Evolutionary conservation across 2,329 filamentous ascomycete genomes (phyloP).

Genomic region (Magnaporthiopsis incrustans): DNA sequence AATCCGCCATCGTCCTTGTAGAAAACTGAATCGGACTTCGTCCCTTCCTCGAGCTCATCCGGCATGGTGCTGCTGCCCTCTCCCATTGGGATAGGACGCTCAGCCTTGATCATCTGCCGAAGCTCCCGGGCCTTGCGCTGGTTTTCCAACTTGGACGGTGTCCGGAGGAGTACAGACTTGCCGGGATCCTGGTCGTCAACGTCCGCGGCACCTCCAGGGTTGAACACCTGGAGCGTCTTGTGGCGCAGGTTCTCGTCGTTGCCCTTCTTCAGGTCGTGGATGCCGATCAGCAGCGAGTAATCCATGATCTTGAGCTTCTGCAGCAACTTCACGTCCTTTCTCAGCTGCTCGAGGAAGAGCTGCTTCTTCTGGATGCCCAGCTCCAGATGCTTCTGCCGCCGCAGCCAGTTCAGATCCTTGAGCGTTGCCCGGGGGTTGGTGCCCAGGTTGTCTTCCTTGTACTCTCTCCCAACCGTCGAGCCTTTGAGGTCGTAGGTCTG

Average conservation of each 20-base stretch:
- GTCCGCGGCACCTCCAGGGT: slow-evolving; percentile 61
- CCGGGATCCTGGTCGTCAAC: slow-evolving; percentile 46
- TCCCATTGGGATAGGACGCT: slow-evolving; percentile 89
- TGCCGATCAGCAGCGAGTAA: slow-evolving; percentile 89
- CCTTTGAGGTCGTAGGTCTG: slow-evolving; percentile 96
- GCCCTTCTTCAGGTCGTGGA: slow-evolving; percentile 81
- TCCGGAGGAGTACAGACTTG: slow-evolving; percentile 66
- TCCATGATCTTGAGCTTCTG: slow-evolving; percentile 96
- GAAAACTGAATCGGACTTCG: slow-evolving; percentile 66
- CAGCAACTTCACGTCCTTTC: slow-evolving; percentile 76
- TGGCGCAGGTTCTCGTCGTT: slow-evolving; percentile 89
- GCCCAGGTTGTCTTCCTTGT: slow-evolving; percentile 77
- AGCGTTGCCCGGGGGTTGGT: slow-evolving; percentile 87
- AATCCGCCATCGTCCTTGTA: slow-evolving; percentile 93
- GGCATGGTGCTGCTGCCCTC: slow-evolving; percentile 80
- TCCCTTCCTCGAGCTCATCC: slow-evolving; percentile 72
- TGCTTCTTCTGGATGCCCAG: slow-evolving; percentile 83
- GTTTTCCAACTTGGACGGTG: slow-evolving; percentile 88
- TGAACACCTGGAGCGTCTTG: slow-evolving; percentile 90
- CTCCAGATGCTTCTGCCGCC: slow-evolving; percentile 76
- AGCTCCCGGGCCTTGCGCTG: slow-evolving; percentile 85
- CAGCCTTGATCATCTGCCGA: slow-evolving; percentile 83
- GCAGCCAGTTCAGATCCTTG: slow-evolving; percentile 95
- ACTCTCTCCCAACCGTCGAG: slow-evolving; percentile 88
- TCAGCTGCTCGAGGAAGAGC: slow-evolving; percentile 81